Conservation (phyloP, 441 rosid genomes). For the Hura crepitans region DNA sequence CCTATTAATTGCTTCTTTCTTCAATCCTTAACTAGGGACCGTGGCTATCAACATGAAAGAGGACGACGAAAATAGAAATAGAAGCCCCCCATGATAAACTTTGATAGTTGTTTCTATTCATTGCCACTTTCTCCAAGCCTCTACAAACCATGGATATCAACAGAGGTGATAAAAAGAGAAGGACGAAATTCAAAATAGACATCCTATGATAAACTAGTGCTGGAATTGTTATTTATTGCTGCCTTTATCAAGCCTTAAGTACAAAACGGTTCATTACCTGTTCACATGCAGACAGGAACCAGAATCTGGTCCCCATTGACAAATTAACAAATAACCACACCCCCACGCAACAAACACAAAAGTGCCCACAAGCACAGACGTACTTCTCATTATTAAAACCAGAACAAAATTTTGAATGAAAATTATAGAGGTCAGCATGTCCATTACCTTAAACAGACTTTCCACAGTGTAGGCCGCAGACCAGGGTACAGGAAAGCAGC, state of each 20-base stretch:
- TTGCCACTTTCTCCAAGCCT: background rate
- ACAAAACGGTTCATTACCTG: background rate
- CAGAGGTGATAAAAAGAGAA: no score
- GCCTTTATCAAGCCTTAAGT: background rate
- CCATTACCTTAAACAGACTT: constrained; percentile 70
- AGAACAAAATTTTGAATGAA: background rate
- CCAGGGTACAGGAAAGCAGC: constrained; percentile 87
- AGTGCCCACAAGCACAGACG: background rate
- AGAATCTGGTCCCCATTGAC: background rate
- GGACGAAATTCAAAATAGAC: background rate
- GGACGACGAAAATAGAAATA: background rate
- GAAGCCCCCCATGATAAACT: background rate
- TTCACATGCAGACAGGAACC: background rate
- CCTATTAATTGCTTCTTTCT: no score
- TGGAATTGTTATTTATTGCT: background rate
- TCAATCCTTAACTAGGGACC: no score
- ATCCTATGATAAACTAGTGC: background rate
- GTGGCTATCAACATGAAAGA: no score
- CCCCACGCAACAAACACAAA: background rate
- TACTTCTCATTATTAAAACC: constrained; percentile 1
- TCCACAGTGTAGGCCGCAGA: constrained; percentile 65
- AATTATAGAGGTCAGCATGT: background rate
- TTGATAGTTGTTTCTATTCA: background rate
- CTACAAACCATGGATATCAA: background rate
- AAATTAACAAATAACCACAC: background rate